Evolutionary conservation across 1,284 basidiomycete genomes (phyloP).

Genomic region (Athelia psychrophila): DNA sequence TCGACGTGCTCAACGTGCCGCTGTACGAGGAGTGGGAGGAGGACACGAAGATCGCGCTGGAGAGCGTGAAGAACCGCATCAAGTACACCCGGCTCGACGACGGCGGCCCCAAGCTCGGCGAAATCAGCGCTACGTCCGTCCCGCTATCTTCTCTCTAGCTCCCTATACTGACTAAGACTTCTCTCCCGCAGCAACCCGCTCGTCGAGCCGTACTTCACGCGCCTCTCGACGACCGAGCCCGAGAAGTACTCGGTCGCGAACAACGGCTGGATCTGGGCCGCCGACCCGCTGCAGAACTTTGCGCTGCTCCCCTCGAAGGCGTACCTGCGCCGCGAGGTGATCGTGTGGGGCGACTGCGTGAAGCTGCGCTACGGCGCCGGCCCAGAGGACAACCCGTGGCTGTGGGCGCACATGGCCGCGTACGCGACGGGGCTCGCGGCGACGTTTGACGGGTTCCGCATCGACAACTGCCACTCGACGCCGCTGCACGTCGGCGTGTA

Average conservation of each 20-base stretch:
- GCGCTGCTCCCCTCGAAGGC: constrained; percentile 94
- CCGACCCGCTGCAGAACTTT: constrained; percentile 94
- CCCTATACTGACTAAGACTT: constrained; percentile 6
- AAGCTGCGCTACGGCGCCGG: constrained; percentile 90
- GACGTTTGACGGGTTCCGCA: constrained; percentile 92
- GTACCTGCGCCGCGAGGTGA: constrained; percentile 94
- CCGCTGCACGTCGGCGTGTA: constrained; percentile 91
- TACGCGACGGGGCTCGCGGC: constrained; percentile 82
- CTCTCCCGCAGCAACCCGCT: constrained; percentile 61
- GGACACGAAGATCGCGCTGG: constrained; percentile 73
- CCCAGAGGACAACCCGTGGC: constrained; percentile 85
- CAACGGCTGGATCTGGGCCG: constrained; percentile 99
- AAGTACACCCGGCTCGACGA: constrained; percentile 80
- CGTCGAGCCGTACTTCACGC: constrained; percentile 89
- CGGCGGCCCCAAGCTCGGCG: constrained; percentile 83
- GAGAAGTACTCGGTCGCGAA: constrained; percentile 84
- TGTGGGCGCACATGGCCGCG: constrained; percentile 92
- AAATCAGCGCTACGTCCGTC: constrained; percentile 72
- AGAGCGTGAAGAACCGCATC: constrained; percentile 73
- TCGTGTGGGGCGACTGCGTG: constrained; percentile 97
- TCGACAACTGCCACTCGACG: constrained; percentile 98
- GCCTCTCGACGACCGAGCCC: constrained; percentile 65
- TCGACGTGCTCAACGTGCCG: constrained; percentile 86
- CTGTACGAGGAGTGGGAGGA: constrained; percentile 85
- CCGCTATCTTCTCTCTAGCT: constrained; percentile 1